Base-by-base conservation (phyloP, 2,329 filamentous ascomycete species). In the Ophiosphaerella korrae region DNA sequence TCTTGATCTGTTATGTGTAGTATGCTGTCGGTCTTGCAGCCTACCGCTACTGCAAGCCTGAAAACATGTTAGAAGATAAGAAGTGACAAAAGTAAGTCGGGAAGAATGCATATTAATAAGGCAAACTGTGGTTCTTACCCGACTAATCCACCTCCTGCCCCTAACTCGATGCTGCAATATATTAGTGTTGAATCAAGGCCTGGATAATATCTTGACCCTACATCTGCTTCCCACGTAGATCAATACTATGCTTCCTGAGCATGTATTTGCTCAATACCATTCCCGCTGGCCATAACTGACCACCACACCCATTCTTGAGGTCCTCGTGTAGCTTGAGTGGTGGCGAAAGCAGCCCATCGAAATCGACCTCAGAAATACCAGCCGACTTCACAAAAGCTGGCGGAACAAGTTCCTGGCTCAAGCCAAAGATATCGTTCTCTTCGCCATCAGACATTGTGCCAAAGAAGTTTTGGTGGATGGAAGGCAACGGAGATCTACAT, bases 201-300 rank as follows among this genome's bases (percentile, higher is more conserved):
- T 12, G 14, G 3, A 13, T 16, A 16, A 24, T 23, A 14, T 36
- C 24, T 6, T 7, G 18, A n/a, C 11, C 36, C 9, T 73, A 95
- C 90, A 96, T 91, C 74, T 84, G 83, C 58, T 89, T 87, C 50
- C 83, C 78, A 50, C 74, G 75, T 57, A 96, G 73, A 59, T 84
- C 77, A n/a, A 82, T 76, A 55, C 78, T 78, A 63, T 90, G 88
- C 67, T 87, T 87, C 45, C 87, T 84, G 52, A 97, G 80, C 82
- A 97, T 83, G 71, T 97, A 95, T 74, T 88, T 90, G 16, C 89
- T 84, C 45, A 99, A 80, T 13, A 94, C 84, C 85, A 96, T 89
- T 9, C 94, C 94, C 0, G 93, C 93, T 3, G 92, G 93, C 94
- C 94, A 97, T 9, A 95, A 82, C 75, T 95, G 90, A 2, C 94